Percentiles rank a stretch among this genome's conserved stretches.
phyloP scores from a whole-genome alignment of 139 green algal species.

The Yamagishiella unicocca region DNA sequence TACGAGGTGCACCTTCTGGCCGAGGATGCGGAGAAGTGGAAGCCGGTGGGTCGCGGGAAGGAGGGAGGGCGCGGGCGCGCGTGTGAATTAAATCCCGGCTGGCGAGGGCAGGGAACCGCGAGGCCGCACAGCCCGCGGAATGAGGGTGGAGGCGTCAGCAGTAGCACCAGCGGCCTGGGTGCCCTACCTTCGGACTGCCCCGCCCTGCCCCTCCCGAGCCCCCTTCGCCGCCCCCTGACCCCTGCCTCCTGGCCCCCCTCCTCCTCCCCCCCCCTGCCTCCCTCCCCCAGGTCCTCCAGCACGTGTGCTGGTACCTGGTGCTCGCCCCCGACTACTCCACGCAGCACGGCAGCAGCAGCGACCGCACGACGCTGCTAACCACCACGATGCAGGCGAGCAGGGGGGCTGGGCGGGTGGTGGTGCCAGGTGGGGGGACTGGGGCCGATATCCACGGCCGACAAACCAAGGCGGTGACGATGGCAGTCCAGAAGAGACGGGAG shows the following conservation, averaged over 20 bases:
- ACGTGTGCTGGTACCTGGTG: constrained; percentile 89
- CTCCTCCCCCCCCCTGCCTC: neutral
- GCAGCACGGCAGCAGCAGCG: constrained; percentile 69
- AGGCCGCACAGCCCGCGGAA: too few relatives aligned
- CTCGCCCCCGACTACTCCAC: constrained; percentile 85
- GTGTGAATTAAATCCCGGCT: too few relatives aligned
- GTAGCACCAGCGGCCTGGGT: too few relatives aligned
- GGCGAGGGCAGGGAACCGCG: too few relatives aligned
- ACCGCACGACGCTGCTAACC: constrained; percentile 90
- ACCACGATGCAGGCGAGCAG: constrained; percentile 59
- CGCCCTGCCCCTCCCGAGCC: neutral
- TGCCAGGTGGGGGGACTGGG: neutral
- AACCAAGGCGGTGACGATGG: too few relatives aligned
- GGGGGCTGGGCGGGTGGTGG: neutral
- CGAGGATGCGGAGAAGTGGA: constrained; percentile 70
- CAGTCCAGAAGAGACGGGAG: too few relatives aligned
- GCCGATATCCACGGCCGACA: too few relatives aligned
- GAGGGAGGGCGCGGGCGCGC: too few relatives aligned
- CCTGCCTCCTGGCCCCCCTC: neutral
- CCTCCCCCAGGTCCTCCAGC: constrained; percentile 79
- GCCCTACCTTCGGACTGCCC: neutral
- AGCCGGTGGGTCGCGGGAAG: constrained; percentile 52
- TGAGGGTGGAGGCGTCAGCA: too few relatives aligned
- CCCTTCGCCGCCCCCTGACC: neutral
- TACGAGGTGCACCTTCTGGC: constrained; percentile 71